These are phyloP conservation scores for Kondoa malvinella DNA, from an alignment of 768 basidiomycete genomes.

Conservation along the genomic window DNA sequence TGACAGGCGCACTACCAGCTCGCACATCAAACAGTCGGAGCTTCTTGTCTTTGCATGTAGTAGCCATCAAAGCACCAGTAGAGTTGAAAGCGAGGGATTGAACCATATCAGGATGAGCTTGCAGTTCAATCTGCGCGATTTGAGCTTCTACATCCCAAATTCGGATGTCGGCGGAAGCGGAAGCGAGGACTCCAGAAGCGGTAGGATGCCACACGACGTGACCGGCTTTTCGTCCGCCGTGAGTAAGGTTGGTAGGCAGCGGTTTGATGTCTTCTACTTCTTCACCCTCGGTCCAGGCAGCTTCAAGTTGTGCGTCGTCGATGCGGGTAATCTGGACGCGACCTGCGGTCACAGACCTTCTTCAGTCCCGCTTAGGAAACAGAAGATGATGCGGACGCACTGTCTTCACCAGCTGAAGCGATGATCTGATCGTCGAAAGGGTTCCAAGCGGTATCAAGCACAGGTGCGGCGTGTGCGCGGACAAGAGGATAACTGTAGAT, in stretches of 20 bases:
- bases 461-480: conserved; percentile 43
- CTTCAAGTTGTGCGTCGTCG: conserved; percentile 52
- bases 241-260: conserved; percentile 50
- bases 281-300: conserved; percentile 40
- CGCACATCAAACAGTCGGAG: conserved; percentile 83
- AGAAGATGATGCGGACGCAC: conserved; percentile 38
- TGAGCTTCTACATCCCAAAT: conserved; percentile 75
- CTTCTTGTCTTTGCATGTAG: conserved; percentile 85
- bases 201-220: conserved; percentile 90
- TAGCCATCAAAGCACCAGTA: conserved; percentile 62
- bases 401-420: conserved; percentile 85
- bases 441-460: conserved; percentile 88
- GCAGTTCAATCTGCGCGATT: conserved; percentile 40
- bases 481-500: conserved; percentile 86
- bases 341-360: background rate
- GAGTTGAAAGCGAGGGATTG: conserved; percentile 69
- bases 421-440: conserved; percentile 82
- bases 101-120: conserved; percentile 63
- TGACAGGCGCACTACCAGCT: conserved; percentile 59
- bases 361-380: background rate
- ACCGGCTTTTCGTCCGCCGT: conserved; percentile 61
- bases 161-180: conserved; percentile 61
- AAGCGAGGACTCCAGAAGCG: conserved; percentile 64
- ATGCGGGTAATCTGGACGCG: conserved; percentile 73
- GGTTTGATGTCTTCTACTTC: conserved; percentile 84